phyloP scores from a whole-genome alignment of 2,329 filamentous ascomycete species.

The Lasiodiplodia sp. region DNA sequence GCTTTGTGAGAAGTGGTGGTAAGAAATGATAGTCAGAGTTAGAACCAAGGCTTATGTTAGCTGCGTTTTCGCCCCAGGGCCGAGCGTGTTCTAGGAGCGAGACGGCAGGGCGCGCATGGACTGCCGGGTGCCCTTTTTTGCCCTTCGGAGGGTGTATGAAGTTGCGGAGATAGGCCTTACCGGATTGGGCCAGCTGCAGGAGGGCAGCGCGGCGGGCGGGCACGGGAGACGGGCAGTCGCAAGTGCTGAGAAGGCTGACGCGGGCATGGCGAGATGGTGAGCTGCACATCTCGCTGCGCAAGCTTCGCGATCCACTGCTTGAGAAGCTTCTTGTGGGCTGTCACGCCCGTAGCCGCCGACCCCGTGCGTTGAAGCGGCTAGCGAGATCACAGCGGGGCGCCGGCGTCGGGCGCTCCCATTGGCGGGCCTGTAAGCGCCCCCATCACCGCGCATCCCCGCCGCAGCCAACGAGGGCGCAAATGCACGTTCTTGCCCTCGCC shows the following conservation, averaged over 20 bases:
- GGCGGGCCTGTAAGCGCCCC: conserved; percentile 14
- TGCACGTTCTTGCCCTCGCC: conserved; percentile 23
- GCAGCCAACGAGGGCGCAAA: conserved; percentile 25
- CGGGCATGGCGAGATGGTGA: conserved; percentile 6
- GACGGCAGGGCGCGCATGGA: neutral
- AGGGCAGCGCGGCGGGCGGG: neutral
- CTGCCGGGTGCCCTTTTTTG: conserved; percentile 11
- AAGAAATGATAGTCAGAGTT: conserved; percentile 15
- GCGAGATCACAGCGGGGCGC: conserved; percentile 19
- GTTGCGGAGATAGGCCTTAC: conserved; percentile 6
- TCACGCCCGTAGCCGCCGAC: conserved; percentile 22
- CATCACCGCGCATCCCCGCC: conserved; percentile 21
- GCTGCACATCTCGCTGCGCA: neutral
- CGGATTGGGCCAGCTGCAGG: neutral
- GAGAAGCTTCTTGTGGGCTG: conserved; percentile 18
- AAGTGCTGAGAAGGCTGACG: neutral
- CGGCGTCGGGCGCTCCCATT: conserved; percentile 13
- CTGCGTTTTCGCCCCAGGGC: no score
- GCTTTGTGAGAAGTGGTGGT: conserved; percentile 63
- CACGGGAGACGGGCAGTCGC: neutral
- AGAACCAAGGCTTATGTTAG: no score
- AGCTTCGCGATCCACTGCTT: conserved; percentile 16
- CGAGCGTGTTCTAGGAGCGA: neutral
- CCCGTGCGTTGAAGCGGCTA: conserved; percentile 10
- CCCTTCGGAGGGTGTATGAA: conserved; percentile 16